Conservation (phyloP, 2,329 filamentous ascomycete genomes). For the Ophiosphaerella herpotricha region DNA sequence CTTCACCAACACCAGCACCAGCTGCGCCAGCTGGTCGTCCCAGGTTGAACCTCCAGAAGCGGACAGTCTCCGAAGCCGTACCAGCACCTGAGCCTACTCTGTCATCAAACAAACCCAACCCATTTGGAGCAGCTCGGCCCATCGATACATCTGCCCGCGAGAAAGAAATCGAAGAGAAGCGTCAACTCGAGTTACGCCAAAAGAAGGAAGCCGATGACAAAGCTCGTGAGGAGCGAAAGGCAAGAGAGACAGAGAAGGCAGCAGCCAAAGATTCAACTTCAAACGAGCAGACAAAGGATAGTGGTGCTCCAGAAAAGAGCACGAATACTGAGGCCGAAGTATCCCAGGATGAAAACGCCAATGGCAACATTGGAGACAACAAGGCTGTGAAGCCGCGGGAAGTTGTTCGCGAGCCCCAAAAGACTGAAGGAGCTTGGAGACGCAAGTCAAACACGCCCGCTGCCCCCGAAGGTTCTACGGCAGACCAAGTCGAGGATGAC, state of each 20-base stretch:
- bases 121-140: constrained; percentile 89
- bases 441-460: constrained; percentile 41
- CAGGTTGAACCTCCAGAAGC: constrained; percentile 84
- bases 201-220: constrained; percentile 89
- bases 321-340: constrained; percentile 58
- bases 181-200: constrained; percentile 71
- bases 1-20: constrained; percentile 69
- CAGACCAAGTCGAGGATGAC: constrained; percentile 56
- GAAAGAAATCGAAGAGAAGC: constrained; percentile 88
- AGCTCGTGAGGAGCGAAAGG: constrained; percentile 70
- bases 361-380: constrained; percentile 56
- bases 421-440: constrained; percentile 47
- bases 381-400: constrained; percentile 63
- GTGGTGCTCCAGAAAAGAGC: constrained; percentile 49
- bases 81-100: constrained; percentile 48
- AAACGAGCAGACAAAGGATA: constrained; percentile 40
- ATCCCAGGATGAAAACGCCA: constrained; percentile 53
- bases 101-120: constrained; percentile 76
- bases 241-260: constrained; percentile 60
- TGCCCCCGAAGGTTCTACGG: constrained; percentile 46
- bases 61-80: constrained; percentile 81
- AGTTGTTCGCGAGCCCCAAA: constrained; percentile 52
- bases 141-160: constrained; percentile 92
- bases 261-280: constrained; percentile 58
- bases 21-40: constrained; percentile 70